phyloP scores from a whole-genome alignment of 2,329 filamentous ascomycete genomes.

The Sclerotinia subarctica region DNA sequence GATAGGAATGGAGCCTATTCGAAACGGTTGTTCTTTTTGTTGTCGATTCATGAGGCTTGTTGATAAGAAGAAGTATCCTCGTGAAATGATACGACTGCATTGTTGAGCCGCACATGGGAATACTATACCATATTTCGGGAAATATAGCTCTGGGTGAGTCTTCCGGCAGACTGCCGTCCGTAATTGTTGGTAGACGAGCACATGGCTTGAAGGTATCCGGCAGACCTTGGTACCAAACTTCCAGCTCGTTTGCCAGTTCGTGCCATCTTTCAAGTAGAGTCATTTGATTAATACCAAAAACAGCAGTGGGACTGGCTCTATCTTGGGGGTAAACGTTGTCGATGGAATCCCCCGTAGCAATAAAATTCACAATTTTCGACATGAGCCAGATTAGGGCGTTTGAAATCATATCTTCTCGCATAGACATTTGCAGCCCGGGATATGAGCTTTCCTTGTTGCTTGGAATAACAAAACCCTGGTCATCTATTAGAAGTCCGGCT shows the following conservation, averaged over 20 bases:
- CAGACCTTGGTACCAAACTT: slow-evolving; percentile 56
- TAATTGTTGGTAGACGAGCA: slow-evolving; percentile 45
- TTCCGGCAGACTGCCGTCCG: slow-evolving; percentile 26
- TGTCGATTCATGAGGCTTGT: slow-evolving; percentile 55
- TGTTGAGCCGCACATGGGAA: slow-evolving; percentile 61
- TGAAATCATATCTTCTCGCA: slow-evolving; percentile 61
- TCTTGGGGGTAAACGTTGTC: slow-evolving; percentile 38
- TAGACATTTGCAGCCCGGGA: slow-evolving; percentile 46
- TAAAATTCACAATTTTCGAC: slow-evolving; percentile 64
- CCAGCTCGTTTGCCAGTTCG: slow-evolving; percentile 53
- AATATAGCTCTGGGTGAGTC: slow-evolving; percentile 42
- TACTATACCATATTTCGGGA: slow-evolving; percentile 59
- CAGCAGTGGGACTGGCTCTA: slow-evolving; percentile 40
- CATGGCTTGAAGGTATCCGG: slow-evolving; percentile 58
- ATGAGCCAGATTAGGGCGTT: slow-evolving; percentile 65
- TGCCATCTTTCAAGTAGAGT: slow-evolving; percentile 52
- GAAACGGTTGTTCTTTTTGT: slow-evolving; percentile 51
- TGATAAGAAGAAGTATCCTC: slow-evolving; percentile 58
- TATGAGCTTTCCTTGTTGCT: slow-evolving; percentile 43
- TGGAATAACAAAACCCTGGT: slow-evolving; percentile 49
- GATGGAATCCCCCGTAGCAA: slow-evolving; percentile 54
- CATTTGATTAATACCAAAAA: slow-evolving; percentile 47
- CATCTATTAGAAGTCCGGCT: slow-evolving; percentile 57
- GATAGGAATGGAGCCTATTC: slow-evolving; percentile 54
- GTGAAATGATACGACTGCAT: slow-evolving; percentile 66